These are phyloP conservation scores for Fusarium nanum DNA, from an alignment of 2,329 filamentous ascomycete species.

Conservation along the genomic window DNA sequence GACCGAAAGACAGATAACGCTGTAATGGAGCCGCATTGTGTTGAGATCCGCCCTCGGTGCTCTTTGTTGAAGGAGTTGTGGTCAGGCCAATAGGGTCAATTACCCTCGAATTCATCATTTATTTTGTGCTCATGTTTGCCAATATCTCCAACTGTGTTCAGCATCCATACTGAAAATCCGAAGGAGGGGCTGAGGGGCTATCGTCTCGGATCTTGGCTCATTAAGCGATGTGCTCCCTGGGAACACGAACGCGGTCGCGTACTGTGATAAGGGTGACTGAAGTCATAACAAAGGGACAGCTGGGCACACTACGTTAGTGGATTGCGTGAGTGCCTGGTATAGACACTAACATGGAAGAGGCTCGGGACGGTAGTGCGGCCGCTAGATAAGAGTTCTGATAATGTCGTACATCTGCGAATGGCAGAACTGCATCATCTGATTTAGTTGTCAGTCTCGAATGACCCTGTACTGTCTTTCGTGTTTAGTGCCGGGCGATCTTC, in stretches of 20 bases:
- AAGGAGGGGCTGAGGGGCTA: conserved; percentile 23
- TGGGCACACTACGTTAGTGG: conserved; percentile 31
- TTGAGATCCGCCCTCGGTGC: neutral
- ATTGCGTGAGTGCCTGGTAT: neutral
- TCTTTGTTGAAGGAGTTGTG: neutral
- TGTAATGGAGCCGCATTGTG: neutral
- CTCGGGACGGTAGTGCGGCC: conserved; percentile 22
- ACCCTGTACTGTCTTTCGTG: neutral
- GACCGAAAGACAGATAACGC: neutral
- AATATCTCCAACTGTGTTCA: conserved; percentile 27
- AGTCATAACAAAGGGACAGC: conserved; percentile 38
- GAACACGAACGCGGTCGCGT: conserved; percentile 26
- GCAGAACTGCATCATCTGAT: neutral
- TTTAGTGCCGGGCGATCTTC: conserved; percentile 38
- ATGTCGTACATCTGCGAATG: conserved; percentile 4
- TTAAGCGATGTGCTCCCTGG: conserved; percentile 20
- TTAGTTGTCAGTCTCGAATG: conserved; percentile 9
- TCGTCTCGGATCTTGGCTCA: conserved; percentile 9
- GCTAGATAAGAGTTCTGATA: conserved; percentile 31
- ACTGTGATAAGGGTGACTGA: conserved; percentile 24
- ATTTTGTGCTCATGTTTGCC: conserved; percentile 26
- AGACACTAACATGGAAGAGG: conserved; percentile 24
- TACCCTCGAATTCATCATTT: conserved; percentile 33
- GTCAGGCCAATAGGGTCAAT: conserved; percentile 22
- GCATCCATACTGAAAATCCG: neutral